Conservation (phyloP, 306 rosid genomes). For the Dryas alaskensis region DNA sequence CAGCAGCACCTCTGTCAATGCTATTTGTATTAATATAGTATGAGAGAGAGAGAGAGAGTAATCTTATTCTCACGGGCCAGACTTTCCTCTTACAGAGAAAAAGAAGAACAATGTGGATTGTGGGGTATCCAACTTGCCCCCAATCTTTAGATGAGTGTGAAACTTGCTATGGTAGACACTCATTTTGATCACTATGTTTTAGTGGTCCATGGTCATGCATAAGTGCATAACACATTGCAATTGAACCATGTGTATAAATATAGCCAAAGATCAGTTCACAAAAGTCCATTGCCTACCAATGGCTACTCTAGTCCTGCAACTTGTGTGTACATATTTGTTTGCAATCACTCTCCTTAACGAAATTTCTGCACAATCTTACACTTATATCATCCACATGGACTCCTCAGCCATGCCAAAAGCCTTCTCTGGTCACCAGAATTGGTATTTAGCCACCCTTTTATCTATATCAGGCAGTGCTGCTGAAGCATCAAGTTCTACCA, state of each 20-base stretch:
- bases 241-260: neutral
- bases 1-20: no score
- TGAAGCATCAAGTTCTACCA: neutral
- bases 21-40: no score
- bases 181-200: neutral
- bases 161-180: neutral
- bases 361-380: constrained; percentile 11
- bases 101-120: neutral
- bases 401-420: constrained; percentile 26
- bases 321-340: neutral
- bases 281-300: neutral
- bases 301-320: constrained; percentile 14
- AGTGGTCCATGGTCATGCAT: neutral
- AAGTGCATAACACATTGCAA: neutral
- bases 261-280: neutral
- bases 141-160: neutral
- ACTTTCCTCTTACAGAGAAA: neutral
- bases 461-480: constrained; percentile 13
- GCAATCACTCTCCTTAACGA: neutral
- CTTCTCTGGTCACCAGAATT: constrained; percentile 17
- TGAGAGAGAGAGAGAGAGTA: no score
- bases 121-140: neutral
- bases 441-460: constrained; percentile 22
- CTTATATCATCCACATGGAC: constrained; percentile 22
- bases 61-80: no score